These are phyloP conservation scores for Ceratobasidium sp. DNA, from an alignment of 1,284 basidiomycete species.

Conservation along the genomic window DNA sequence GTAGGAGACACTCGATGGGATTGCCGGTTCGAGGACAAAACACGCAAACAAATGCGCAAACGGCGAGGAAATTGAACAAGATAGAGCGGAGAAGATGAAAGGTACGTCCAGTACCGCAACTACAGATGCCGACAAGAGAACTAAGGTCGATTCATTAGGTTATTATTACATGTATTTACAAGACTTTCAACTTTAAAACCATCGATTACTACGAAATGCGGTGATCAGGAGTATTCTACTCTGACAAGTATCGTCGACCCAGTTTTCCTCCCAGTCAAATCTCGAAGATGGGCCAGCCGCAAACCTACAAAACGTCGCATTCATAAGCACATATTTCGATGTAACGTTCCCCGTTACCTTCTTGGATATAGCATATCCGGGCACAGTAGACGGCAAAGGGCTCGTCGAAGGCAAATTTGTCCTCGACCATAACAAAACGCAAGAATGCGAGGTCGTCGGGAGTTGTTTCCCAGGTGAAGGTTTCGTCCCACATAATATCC, in stretches of 20 bases:
- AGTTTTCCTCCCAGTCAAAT: conserved; percentile 36
- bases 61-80: conserved; percentile 86
- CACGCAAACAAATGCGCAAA: conserved; percentile 86
- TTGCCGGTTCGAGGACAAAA: conserved; percentile 91
- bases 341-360: conserved; percentile 4
- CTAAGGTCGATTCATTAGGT: not conserved
- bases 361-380: conserved; percentile 24
- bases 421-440: conserved; percentile 34
- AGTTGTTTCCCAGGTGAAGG: conserved; percentile 28
- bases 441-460: conserved; percentile 38
- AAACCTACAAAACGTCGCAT: conserved; percentile 7
- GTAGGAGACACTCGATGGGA: conserved; percentile 87
- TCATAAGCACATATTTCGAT: not conserved
- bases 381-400: conserved; percentile 38
- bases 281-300: conserved; percentile 37
- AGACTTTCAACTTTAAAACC: not conserved
- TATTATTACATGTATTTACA: conserved; percentile 9
- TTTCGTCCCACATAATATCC: conserved; percentile 41
- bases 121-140: not conserved
- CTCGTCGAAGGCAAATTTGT: conserved; percentile 43
- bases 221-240: conserved; percentile 24
- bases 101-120: not conserved
- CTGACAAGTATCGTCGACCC: conserved; percentile 35
- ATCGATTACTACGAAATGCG: no score
- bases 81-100: conserved; percentile 61